Evolutionary conservation across 2,329 filamentous ascomycete genomes (phyloP).

Genomic region (Exophiala viscosa): DNA sequence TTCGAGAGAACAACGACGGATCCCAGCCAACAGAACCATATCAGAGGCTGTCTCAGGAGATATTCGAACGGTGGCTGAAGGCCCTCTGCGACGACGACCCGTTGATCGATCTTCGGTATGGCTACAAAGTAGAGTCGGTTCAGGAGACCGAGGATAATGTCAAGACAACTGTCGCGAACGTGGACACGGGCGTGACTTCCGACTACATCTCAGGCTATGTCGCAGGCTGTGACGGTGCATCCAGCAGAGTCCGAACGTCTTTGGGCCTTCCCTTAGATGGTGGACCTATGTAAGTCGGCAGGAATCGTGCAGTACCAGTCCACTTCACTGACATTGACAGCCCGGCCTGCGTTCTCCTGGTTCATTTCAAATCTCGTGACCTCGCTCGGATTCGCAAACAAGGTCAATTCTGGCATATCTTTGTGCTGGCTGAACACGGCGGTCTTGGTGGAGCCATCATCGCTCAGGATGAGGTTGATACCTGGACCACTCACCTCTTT

Average conservation of each 20-base stretch:
- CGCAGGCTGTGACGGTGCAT: constrained; percentile 32
- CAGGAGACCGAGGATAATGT: constrained; percentile 25
- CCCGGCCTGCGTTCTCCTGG: constrained; percentile 26
- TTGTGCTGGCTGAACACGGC: constrained; percentile 24
- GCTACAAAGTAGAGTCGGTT: constrained; percentile 28
- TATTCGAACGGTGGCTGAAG: constrained; percentile 38
- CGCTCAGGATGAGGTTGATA: constrained; percentile 35
- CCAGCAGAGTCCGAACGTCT: constrained; percentile 27
- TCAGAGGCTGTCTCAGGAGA: constrained; percentile 34
- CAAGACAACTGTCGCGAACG: constrained; percentile 21
- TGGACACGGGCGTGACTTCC: constrained; percentile 16
- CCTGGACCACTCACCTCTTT: constrained; percentile 28
- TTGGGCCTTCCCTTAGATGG: constrained; percentile 30
- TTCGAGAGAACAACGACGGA: constrained; percentile 33
- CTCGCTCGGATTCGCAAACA: constrained; percentile 28
- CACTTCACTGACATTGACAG: constrained; percentile 1
- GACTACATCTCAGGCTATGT: constrained; percentile 27
- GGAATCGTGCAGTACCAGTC: background rate
- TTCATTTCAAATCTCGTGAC: constrained; percentile 35
- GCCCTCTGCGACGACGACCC: constrained; percentile 25
- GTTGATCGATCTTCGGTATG: constrained; percentile 30
- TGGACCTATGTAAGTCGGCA: constrained; percentile 29
- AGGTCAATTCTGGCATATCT: constrained; percentile 35
- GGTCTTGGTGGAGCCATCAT: constrained; percentile 25
- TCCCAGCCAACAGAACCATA: constrained; percentile 32